These are phyloP conservation scores for Aschersonia sp. DNA, from an alignment of 2,329 filamentous ascomycete species.

Conservation along the genomic window DNA sequence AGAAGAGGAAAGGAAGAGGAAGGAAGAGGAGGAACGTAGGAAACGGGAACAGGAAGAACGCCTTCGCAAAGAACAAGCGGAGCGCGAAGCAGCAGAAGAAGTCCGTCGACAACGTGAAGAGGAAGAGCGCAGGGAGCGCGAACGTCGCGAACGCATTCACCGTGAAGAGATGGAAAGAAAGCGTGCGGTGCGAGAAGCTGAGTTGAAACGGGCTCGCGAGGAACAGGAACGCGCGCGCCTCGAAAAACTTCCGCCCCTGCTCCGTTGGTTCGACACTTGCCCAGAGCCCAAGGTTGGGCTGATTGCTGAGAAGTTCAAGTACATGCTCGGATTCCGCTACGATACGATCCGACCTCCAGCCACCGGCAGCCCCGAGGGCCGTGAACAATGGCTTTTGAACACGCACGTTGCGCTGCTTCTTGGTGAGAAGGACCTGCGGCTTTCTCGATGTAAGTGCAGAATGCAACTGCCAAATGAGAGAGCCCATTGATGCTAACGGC, in stretches of 20 bases:
- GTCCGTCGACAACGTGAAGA: constrained; percentile 36
- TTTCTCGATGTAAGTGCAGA: constrained; percentile 37
- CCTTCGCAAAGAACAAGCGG: constrained; percentile 26
- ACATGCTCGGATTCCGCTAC: constrained; percentile 46
- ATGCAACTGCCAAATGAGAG: too few relatives aligned
- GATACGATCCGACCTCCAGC: constrained; percentile 44
- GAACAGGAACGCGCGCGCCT: constrained; percentile 41
- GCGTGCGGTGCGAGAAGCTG: constrained; percentile 34
- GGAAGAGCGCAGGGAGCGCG: constrained; percentile 34
- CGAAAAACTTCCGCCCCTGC: constrained; percentile 41
- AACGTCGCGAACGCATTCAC: constrained; percentile 28
- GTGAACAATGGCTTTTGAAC: constrained; percentile 53
- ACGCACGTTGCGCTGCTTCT: constrained; percentile 48
- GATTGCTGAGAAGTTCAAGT: constrained; percentile 38
- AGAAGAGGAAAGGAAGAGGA: constrained; percentile 25
- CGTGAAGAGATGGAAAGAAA: constrained; percentile 33
- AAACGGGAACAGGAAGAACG: constrained; percentile 32
- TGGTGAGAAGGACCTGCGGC: constrained; percentile 46
- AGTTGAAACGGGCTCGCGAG: constrained; percentile 33
- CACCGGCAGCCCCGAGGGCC: constrained; percentile 38
- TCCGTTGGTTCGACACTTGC: constrained; percentile 44
- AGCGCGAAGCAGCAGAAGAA: constrained; percentile 32
- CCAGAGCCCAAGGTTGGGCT: constrained; percentile 34
- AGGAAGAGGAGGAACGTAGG: constrained; percentile 20
- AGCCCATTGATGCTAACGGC: background rate